Evolutionary conservation across 2,329 filamentous ascomycete genomes (phyloP), one percentile per base, ranked within the genome.

Genomic region (Epichloe brachyelytri): DNA sequence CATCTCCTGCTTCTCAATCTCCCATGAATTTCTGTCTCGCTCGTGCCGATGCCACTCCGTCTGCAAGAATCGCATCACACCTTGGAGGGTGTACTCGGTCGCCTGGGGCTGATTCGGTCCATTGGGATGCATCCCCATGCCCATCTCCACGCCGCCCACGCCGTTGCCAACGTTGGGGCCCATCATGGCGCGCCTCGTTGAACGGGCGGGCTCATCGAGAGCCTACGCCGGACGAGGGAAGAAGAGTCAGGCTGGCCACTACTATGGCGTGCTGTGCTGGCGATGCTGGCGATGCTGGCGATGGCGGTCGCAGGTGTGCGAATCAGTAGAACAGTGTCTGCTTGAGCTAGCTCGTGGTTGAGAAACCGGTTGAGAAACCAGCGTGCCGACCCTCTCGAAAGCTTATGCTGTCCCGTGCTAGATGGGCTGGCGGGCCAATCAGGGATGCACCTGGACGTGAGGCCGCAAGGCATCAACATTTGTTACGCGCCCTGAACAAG

Each of bases 41-140:
- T 98, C 93, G 68, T 98, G 91, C 59, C 88, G 85, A 70, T 98
- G 93, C 93, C 93, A 98, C 79, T 98, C 91, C 46, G 93, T 93
- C 72, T 98, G 93, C 39, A 98, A 81, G 68, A 98, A 98, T 69
- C 93, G 90, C 93, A 98, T 98, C 38, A 98, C 93, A 64, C 93
- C 78, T 68, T 82, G 78, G 38, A 82, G 66, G 6, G 78, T 82
- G 59, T 82, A 82, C 59, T 81, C 78, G 55, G 78, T 82, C 55
- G 77, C 76, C 59, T 75, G 75, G 41, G 77, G 78, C 58, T 78
- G 71, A 63, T 73, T 75, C 54, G 67, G 60, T 59, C 68, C 66
- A 60, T 71, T 69, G 58, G 67, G 63, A 63, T 71, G 70, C 70
- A 71, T 72, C 62, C 65, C 69, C 57, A 71, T 72, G 63, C 65